A percentile compares a stretch with the other conserved stretches of the same genome.
phyloP scores from a whole-genome alignment of 2,329 filamentous ascomycete species.

The Sporothrix brunneoviolacea region DNA sequence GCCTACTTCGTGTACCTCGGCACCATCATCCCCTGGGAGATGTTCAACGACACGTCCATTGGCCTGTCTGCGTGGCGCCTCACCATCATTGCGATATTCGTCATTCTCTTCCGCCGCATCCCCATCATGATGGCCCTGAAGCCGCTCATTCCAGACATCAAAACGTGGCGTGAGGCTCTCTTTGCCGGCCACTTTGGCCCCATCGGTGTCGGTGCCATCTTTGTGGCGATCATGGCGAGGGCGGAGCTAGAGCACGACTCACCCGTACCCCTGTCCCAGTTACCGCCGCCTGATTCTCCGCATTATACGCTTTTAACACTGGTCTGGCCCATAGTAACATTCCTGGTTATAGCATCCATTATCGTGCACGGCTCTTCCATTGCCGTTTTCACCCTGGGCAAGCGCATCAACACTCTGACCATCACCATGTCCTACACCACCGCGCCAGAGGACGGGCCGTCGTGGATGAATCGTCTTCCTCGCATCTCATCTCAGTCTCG shows the following conservation, averaged over 20 bases:
- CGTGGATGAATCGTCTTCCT: slow-evolving; percentile 92
- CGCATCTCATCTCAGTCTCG: slow-evolving; percentile 60
- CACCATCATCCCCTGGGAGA: slow-evolving; percentile 92
- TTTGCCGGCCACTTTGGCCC: slow-evolving; percentile 98
- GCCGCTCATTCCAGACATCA: slow-evolving; percentile 90
- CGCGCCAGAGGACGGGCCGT: slow-evolving; percentile 77
- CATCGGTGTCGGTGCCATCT: slow-evolving; percentile 94
- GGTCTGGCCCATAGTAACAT: slow-evolving; percentile 94
- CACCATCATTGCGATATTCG: slow-evolving; percentile 86
- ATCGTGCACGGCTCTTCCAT: slow-evolving; percentile 96
- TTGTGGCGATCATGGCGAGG: slow-evolving; percentile 84
- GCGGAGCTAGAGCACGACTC: slow-evolving; percentile 77
- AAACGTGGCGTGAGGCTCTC: slow-evolving; percentile 93
- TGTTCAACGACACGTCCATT: slow-evolving; percentile 69
- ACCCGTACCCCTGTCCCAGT: slow-evolving; percentile 63
- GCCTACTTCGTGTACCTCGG: slow-evolving; percentile 97
- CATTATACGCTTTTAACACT: slow-evolving; percentile 68
- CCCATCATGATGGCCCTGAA: slow-evolving; percentile 90
- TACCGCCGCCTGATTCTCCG: slow-evolving; percentile 49
- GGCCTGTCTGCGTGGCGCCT: slow-evolving; percentile 83
- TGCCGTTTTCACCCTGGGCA: slow-evolving; percentile 93
- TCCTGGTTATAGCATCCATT: slow-evolving; percentile 90
- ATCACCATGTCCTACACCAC: slow-evolving; percentile 95
- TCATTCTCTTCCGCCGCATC: slow-evolving; percentile 92
- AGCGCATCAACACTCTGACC: slow-evolving; percentile 93